A percentile compares a stretch with the other conserved stretches of the same genome.
Evolutionary conservation across 495 filamentous ascomycete genomes (phyloP).

Genomic region (Endocarpon pusillum): DNA sequence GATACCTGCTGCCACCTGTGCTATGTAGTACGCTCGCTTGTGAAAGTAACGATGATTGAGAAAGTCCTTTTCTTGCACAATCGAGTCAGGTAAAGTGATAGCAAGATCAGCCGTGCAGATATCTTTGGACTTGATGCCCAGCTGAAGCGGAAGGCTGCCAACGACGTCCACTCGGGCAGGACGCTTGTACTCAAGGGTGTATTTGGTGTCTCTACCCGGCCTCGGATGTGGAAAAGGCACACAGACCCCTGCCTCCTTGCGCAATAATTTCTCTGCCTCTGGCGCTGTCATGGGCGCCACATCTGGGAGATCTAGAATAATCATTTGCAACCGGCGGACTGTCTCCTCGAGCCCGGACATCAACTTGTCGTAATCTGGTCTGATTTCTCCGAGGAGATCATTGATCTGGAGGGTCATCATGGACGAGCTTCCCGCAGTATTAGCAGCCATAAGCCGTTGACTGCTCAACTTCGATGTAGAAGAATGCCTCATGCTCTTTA

Average conservation of each 20-base stretch:
- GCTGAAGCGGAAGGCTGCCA: constrained; percentile 71
- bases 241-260: constrained; percentile 42
- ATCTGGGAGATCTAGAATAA: constrained; percentile 55
- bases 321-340: constrained; percentile 51
- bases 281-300: constrained; percentile 35
- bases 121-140: constrained; percentile 42
- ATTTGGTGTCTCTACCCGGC: constrained; percentile 54
- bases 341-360: constrained; percentile 47
- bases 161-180: constrained; percentile 72
- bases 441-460: too few relatives aligned
- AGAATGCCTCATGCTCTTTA: too few relatives aligned
- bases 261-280: constrained; percentile 50
- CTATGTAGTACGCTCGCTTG: constrained; percentile 82
- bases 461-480: too few relatives aligned
- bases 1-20: constrained; percentile 55
- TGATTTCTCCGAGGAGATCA: constrained; percentile 55
- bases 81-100: constrained; percentile 58
- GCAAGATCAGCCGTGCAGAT: constrained; percentile 57
- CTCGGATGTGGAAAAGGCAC: constrained; percentile 71
- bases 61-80: constrained; percentile 92
- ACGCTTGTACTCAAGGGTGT: constrained; percentile 59
- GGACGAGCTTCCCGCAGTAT: too few relatives aligned
- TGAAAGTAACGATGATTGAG: constrained; percentile 86
- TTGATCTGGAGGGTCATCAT: constrained; percentile 85
- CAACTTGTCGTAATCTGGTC: constrained; percentile 48